phyloP scores from a whole-genome alignment of 495 filamentous ascomycete genomes.

The Neurospora intermedia region DNA sequence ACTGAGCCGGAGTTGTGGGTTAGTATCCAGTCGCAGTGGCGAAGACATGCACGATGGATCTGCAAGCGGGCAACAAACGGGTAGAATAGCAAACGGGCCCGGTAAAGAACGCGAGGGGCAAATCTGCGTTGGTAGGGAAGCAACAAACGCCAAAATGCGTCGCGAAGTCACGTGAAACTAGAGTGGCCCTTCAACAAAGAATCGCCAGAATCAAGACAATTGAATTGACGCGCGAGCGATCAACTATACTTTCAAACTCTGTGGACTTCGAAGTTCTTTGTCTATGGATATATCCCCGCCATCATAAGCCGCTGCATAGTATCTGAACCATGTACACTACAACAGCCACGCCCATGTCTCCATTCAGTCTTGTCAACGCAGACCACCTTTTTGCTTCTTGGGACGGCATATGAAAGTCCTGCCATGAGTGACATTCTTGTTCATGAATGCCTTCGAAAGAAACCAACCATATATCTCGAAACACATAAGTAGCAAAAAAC shows the following conservation, averaged over 20 bases:
- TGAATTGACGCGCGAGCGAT: not conserved
- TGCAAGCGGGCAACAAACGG: not conserved
- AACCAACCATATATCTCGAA: not conserved
- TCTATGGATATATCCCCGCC: not conserved
- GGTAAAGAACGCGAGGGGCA: not conserved
- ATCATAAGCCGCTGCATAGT: not conserved
- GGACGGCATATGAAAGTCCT: not conserved
- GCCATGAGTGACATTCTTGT: not conserved
- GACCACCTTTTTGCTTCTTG: not conserved
- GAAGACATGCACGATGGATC: not conserved
- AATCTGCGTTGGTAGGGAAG: not conserved
- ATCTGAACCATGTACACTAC: not conserved
- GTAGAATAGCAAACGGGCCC: not conserved
- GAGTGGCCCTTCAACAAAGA: not conserved
- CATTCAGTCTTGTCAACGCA: not conserved
- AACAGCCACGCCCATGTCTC: not conserved
- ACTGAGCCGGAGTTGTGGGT: not conserved
- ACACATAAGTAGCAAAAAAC: not conserved
- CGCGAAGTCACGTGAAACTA: conserved; percentile 12
- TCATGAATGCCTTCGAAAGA: not conserved
- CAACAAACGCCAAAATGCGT: not conserved
- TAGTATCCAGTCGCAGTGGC: not conserved
- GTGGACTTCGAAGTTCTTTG: not conserved
- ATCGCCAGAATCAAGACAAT: not conserved
- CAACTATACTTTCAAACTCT: not conserved